phyloP scores from a whole-genome alignment of 1,284 basidiomycete species.

The Trichosporon ovoides region DNA sequence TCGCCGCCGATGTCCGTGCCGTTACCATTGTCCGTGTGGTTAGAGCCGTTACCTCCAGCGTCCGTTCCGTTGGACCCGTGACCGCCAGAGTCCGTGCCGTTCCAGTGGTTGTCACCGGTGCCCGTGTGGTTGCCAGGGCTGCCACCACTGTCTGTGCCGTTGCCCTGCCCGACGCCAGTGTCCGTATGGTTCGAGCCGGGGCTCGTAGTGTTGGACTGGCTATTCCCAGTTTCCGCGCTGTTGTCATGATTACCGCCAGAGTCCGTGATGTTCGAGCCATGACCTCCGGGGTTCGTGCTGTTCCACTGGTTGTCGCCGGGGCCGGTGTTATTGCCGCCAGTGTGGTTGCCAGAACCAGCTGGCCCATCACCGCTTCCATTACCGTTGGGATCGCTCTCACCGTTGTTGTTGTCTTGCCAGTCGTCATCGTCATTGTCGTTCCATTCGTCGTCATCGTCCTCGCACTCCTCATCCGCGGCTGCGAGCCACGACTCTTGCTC shows the following conservation, averaged over 20 bases:
- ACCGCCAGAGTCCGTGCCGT: no score
- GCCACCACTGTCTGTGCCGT: no score
- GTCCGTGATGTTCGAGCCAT: not conserved
- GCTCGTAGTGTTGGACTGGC: no score
- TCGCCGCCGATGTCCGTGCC: not conserved
- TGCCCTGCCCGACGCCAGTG: no score
- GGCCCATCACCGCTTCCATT: not conserved
- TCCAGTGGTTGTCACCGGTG: no score
- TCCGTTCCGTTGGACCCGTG: no score
- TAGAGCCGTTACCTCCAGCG: not conserved
- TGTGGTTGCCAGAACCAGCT: not conserved
- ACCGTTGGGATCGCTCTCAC: not conserved
- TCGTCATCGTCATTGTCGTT: not conserved
- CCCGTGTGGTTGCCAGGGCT: no score
- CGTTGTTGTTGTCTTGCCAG: not conserved
- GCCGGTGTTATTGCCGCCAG: not conserved
- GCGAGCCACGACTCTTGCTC: not conserved
- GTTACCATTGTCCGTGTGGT: not conserved
- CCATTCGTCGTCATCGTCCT: not conserved
- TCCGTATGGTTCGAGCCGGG: no score
- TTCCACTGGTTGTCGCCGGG: not conserved
- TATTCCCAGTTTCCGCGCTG: not conserved
- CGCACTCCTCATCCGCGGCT: not conserved
- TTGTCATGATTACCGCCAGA: not conserved
- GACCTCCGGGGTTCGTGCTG: not conserved